These are phyloP conservation scores for Aspergillus carbonarius DNA, from an alignment of 2,329 filamentous ascomycete genomes.

Conservation along the genomic window DNA sequence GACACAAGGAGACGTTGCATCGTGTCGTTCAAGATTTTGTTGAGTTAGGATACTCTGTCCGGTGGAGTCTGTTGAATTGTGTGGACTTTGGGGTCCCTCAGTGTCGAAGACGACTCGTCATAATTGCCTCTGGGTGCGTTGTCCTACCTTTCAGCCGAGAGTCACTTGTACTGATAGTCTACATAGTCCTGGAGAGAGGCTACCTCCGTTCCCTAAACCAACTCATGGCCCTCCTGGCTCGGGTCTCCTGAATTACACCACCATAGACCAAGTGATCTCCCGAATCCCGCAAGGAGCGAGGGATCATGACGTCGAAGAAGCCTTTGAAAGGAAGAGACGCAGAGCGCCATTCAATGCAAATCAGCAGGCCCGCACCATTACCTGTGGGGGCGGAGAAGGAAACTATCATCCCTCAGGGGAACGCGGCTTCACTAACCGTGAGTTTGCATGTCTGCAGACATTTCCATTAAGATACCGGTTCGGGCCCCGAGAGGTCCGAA, in stretches of 20 bases:
- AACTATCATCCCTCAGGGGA: slow-evolving; percentile 66
- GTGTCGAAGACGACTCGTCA: slow-evolving; percentile 48
- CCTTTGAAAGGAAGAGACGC: slow-evolving; percentile 20
- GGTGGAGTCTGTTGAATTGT: slow-evolving; percentile 62
- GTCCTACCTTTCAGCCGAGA: background rate
- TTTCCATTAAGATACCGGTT: slow-evolving; percentile 67
- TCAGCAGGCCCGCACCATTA: slow-evolving; percentile 60
- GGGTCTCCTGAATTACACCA: slow-evolving; percentile 37
- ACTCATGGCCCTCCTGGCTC: slow-evolving; percentile 52
- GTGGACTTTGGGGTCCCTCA: slow-evolving; percentile 53
- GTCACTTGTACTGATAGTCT: background rate
- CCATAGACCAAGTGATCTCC: slow-evolving; percentile 44
- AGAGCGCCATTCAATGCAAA: slow-evolving; percentile 49
- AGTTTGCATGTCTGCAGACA: slow-evolving; percentile 67
- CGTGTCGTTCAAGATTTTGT: slow-evolving; percentile 65
- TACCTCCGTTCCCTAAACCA: slow-evolving; percentile 64
- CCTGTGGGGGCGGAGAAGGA: slow-evolving; percentile 58
- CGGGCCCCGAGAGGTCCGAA: slow-evolving; percentile 39
- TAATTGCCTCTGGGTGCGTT: slow-evolving; percentile 53
- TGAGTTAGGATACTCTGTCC: slow-evolving; percentile 64
- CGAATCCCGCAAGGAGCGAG: slow-evolving; percentile 40
- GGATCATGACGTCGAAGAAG: slow-evolving; percentile 43
- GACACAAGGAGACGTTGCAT: slow-evolving; percentile 58
- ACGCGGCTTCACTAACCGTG: slow-evolving; percentile 64
- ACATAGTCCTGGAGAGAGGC: slow-evolving; percentile 65